A percentile compares a stretch with the other conserved stretches of the same genome.
phyloP scores from a whole-genome alignment of 352 stramenopile species.

The Phytopythium aichiense region DNA sequence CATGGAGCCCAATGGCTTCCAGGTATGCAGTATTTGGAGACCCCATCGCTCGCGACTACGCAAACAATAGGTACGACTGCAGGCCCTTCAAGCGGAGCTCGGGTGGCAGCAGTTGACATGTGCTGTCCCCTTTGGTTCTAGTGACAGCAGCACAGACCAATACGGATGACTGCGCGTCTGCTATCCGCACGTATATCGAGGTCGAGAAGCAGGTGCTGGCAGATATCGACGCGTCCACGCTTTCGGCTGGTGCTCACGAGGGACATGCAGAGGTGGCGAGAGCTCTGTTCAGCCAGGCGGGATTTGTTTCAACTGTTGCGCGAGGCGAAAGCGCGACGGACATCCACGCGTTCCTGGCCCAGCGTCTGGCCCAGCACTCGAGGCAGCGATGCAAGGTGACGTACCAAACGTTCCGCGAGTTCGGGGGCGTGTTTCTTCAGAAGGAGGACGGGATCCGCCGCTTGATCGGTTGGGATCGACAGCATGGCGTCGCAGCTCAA shows the following conservation, averaged over 20 bases:
- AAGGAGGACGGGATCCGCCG: slow-evolving; percentile 19
- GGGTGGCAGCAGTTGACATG: too few species aligned
- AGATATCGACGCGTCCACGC: not conserved
- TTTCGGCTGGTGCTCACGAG: not conserved
- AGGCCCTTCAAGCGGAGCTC: too few species aligned
- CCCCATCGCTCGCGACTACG: not conserved
- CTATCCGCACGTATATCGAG: slow-evolving; percentile 3
- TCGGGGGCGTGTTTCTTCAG: slow-evolving; percentile 21
- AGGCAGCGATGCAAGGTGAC: not conserved
- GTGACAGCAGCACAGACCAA: not conserved
- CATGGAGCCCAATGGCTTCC: not conserved
- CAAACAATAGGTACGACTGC: not conserved
- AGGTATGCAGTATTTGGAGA: slow-evolving; percentile 1
- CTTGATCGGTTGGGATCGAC: not conserved
- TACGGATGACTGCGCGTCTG: not conserved
- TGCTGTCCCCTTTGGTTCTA: not conserved
- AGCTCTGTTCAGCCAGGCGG: not conserved
- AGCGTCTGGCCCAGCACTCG: not conserved
- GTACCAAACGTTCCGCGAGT: slow-evolving; percentile 5
- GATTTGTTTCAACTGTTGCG: not conserved
- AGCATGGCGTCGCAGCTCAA: not conserved
- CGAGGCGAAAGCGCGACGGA: not conserved
- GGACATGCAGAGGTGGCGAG: not conserved
- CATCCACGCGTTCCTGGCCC: not conserved
- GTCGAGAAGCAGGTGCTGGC: slow-evolving; percentile 3